Percentiles rank a stretch among this genome's conserved stretches.
phyloP scores from a whole-genome alignment of 768 basidiomycete species.

The Auriscalpium microsporum region DNA sequence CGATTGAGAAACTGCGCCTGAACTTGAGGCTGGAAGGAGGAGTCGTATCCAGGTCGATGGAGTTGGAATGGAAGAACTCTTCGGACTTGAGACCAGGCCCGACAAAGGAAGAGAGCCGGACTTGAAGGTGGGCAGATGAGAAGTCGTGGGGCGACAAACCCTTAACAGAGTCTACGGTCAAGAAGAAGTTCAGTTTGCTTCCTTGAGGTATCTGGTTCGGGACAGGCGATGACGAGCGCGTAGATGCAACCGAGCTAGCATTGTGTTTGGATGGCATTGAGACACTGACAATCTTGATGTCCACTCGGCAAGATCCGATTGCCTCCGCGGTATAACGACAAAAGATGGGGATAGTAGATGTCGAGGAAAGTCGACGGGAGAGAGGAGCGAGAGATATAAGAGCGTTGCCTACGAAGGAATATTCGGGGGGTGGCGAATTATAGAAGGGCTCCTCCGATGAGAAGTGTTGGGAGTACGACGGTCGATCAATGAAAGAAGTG shows the following conservation, averaged over 20 bases:
- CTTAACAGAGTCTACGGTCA: slow-evolving; percentile 81
- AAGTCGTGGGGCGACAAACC: slow-evolving; percentile 91
- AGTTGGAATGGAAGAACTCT: slow-evolving; percentile 72
- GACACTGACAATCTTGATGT: slow-evolving; percentile 73
- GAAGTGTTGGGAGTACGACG: slow-evolving; percentile 91
- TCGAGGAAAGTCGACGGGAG: slow-evolving; percentile 64
- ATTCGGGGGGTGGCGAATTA: slow-evolving; percentile 77
- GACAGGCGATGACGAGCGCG: slow-evolving; percentile 67
- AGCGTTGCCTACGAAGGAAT: slow-evolving; percentile 89
- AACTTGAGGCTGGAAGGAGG: slow-evolving; percentile 77
- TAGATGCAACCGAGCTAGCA: slow-evolving; percentile 55
- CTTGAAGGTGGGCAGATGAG: slow-evolving; percentile 75
- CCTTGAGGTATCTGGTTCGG: slow-evolving; percentile 62
- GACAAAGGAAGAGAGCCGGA: slow-evolving; percentile 80
- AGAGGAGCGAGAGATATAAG: slow-evolving; percentile 76
- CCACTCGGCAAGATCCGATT: slow-evolving; percentile 87
- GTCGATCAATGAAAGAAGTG: slow-evolving; percentile 82
- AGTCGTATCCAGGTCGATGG: slow-evolving; percentile 63
- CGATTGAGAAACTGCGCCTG: slow-evolving; percentile 72
- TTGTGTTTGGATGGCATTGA: slow-evolving; percentile 50
- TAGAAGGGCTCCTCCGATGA: slow-evolving; percentile 91
- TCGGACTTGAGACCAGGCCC: slow-evolving; percentile 63
- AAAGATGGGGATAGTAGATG: slow-evolving; percentile 79
- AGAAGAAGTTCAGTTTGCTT: slow-evolving; percentile 75
- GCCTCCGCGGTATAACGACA: slow-evolving; percentile 93